phyloP scores from a whole-genome alignment of 2,329 filamentous ascomycete genomes.

The Exophiala calicioides region DNA sequence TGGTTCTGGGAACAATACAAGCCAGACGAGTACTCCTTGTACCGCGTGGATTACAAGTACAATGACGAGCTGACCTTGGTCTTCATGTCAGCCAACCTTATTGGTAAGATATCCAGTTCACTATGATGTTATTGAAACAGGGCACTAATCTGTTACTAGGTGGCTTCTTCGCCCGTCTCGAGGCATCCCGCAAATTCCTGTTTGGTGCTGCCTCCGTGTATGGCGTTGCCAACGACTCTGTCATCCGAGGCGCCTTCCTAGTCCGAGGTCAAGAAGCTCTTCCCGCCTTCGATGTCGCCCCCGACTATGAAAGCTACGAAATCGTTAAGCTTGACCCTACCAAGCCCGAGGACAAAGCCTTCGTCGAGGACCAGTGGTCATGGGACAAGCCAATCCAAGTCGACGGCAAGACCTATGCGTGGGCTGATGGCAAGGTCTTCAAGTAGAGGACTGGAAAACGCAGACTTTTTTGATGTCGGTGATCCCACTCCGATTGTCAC shows the following conservation, averaged over 20 bases:
- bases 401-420: slow-evolving; percentile 84
- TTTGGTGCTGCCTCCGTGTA: slow-evolving; percentile 91
- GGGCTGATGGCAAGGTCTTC: slow-evolving; percentile 96
- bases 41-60: slow-evolving; percentile 97
- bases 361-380: slow-evolving; percentile 82
- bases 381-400: slow-evolving; percentile 84
- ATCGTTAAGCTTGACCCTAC: slow-evolving; percentile 94
- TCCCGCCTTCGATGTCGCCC: slow-evolving; percentile 93
- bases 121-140: no score
- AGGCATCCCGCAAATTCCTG: slow-evolving; percentile 96
- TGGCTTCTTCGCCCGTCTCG: slow-evolving; percentile 96
- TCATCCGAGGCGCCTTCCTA: slow-evolving; percentile 92
- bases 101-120: slow-evolving; percentile 56
- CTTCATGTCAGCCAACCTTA: slow-evolving; percentile 99
- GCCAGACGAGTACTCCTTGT: slow-evolving; percentile 93
- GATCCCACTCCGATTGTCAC: background rate
- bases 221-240: slow-evolving; percentile 81
- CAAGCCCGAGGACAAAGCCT: slow-evolving; percentile 81
- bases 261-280: slow-evolving; percentile 85
- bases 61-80: slow-evolving; percentile 94
- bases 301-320: slow-evolving; percentile 93
- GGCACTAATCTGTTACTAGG: slow-evolving; percentile 44
- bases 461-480: no score
- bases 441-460: slow-evolving; percentile 72
- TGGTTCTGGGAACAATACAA: slow-evolving; percentile 99